These are phyloP conservation scores for Vigna hirtella DNA, from an alignment of 306 rosid genomes.

Conservation along the genomic window DNA sequence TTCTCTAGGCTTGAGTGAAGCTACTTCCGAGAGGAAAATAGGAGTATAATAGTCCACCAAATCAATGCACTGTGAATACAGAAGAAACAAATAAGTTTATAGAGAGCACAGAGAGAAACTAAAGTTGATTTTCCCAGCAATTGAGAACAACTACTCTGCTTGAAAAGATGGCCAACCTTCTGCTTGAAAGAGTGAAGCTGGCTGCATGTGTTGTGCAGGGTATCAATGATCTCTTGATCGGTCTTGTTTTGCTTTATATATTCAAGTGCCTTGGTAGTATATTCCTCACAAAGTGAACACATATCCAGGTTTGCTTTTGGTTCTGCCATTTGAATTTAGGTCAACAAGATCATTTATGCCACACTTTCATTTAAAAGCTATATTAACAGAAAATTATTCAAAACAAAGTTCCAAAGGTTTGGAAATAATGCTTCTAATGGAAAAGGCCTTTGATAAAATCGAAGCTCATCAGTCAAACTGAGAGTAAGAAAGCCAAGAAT, in stretches of 20 bases:
- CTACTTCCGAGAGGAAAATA: slow-evolving; percentile 71
- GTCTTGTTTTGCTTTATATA: slow-evolving; percentile 74
- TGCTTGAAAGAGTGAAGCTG: slow-evolving; percentile 52
- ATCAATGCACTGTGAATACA: slow-evolving; percentile 62
- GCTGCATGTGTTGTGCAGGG: slow-evolving; percentile 60
- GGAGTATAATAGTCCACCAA: slow-evolving; percentile 89
- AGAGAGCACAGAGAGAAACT: not conserved
- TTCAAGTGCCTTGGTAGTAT: slow-evolving; percentile 67
- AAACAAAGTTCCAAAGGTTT: not conserved
- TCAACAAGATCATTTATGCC: slow-evolving; percentile 10
- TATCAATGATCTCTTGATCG: slow-evolving; percentile 64
- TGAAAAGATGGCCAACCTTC: slow-evolving; percentile 54
- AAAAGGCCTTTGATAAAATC: slow-evolving; percentile 6
- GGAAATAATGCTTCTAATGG: not conserved
- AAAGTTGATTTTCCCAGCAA: not conserved
- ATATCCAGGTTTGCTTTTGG: slow-evolving; percentile 50
- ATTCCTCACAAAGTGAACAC: slow-evolving; percentile 83
- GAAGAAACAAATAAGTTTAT: slow-evolving; percentile 28
- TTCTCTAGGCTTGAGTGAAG: slow-evolving; percentile 60
- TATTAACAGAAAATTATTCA: slow-evolving; percentile 12
- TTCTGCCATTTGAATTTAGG: slow-evolving; percentile 49
- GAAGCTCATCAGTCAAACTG: slow-evolving; percentile 4
- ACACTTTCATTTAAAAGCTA: slow-evolving; percentile 7
- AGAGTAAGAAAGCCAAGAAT: not conserved
- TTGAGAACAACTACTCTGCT: not conserved